Evolutionary conservation across 495 filamentous ascomycete species (phyloP).

Genomic region (Daldinia concentrica): DNA sequence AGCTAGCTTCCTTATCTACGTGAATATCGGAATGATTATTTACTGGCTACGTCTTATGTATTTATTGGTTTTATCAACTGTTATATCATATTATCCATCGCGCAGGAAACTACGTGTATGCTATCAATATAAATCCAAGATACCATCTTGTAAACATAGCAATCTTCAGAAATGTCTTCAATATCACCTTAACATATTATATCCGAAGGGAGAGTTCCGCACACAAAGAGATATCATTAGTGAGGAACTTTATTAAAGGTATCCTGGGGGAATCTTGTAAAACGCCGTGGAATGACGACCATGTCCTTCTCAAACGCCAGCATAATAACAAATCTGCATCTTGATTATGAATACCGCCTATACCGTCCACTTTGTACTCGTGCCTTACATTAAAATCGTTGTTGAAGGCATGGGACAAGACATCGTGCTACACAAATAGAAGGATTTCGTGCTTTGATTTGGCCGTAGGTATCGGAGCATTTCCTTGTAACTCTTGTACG

Average conservation of each 20-base stretch:
- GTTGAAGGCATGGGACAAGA: neutral
- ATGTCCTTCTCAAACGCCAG: constrained; percentile 36
- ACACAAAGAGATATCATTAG: constrained; percentile 4
- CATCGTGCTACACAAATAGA: neutral
- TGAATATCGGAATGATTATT: neutral
- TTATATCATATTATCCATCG: neutral
- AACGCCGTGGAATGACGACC: constrained; percentile 37
- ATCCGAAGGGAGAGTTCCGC: neutral
- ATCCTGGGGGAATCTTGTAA: constrained; percentile 38
- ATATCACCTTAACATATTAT: neutral
- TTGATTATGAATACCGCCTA: constrained; percentile 28
- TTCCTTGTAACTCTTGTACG: neutral
- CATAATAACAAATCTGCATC: constrained; percentile 27
- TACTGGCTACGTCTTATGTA: neutral
- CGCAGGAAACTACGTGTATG: neutral
- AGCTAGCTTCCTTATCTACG: too few species aligned
- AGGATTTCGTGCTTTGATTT: neutral
- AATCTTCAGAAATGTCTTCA: neutral
- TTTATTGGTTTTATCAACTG: neutral
- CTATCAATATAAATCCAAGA: neutral
- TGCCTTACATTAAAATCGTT: neutral
- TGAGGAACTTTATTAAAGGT: constrained; percentile 30
- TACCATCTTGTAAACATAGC: neutral
- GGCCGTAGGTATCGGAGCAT: neutral
- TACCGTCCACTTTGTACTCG: constrained; percentile 24